Evolutionary conservation across 2,329 filamentous ascomycete genomes (phyloP), one percentile per base, ranked within the genome.

Genomic region (Dissoconium aciculare): DNA sequence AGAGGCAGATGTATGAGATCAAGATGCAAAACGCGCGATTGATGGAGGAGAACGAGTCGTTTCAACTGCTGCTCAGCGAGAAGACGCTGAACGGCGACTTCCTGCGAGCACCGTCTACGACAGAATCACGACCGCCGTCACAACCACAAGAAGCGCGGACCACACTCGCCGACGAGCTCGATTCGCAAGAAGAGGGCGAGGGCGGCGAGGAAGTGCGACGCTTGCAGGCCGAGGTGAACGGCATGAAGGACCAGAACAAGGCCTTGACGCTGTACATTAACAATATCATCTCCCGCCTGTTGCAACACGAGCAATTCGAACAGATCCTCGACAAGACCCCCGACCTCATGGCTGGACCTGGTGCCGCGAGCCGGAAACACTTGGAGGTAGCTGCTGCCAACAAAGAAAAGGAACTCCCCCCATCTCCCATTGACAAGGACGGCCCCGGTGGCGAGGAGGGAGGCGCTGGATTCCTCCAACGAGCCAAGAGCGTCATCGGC

Each of bases 1-100:
- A 95, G 59, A 78, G 79, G 46, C 72, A 81, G 41, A 69, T 95
- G 31, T 74, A 94, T 58, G 87, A 95, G 51, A 78, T 83, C 23
- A 82, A 85, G 47, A 89, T 95, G 78, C 79, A 84, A 43, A 98
- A 95, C 52, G 89, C 89, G 34, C 74, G 85, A 27, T 64, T 98
- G 40, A 89, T 94, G 80, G 89, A 98, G 59, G 89, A 98, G 57
- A 95, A 95, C 49, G 89, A 98, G 58, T 92, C 84, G 58, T 98
- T 93, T 58, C 87, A 95, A 57, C 69, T 95, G 21, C 72, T 98
- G 11, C 72, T 98, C 14, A 83, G 84, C 50, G 85, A 95, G 56
- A 87, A 84, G 65, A 95, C 89, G 1, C 69, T 98, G 35, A 93
- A 91, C 51, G 89, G 89, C 16, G 87, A 95, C 51, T 34, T 47